phyloP scores from a whole-genome alignment of 371 early-diverging fungal species.

The Mucor circinelloides region DNA sequence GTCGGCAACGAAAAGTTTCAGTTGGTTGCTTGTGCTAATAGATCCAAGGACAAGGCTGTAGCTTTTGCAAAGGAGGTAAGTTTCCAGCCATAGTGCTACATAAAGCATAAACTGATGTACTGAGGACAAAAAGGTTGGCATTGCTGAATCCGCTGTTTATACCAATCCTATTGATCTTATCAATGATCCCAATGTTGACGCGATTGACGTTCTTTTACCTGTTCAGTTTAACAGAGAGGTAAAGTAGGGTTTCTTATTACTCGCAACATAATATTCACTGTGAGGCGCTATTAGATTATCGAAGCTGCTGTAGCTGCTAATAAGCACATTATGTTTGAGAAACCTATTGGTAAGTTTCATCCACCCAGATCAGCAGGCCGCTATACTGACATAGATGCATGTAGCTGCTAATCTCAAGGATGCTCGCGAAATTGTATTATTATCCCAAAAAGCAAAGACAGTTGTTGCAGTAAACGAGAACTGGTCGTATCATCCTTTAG shows the following conservation, averaged over 20 bases:
- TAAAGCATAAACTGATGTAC: not conserved
- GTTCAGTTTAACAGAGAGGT: slow-evolving; percentile 52
- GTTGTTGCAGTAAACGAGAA: slow-evolving; percentile 52
- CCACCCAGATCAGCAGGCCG: not conserved
- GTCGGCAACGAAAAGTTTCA: slow-evolving; percentile 44
- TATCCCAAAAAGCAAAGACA: slow-evolving; percentile 35
- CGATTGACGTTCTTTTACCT: slow-evolving; percentile 40
- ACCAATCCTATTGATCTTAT: slow-evolving; percentile 42
- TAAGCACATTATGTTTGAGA: slow-evolving; percentile 53
- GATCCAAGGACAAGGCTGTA: slow-evolving; percentile 51
- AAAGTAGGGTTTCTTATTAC: not conserved
- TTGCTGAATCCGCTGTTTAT: slow-evolving; percentile 45
- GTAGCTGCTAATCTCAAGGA: slow-evolving; percentile 46
- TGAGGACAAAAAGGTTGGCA: slow-evolving; percentile 35
- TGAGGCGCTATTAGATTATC: slow-evolving; percentile 25
- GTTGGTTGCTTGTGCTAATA: slow-evolving; percentile 52
- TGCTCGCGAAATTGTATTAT: slow-evolving; percentile 44
- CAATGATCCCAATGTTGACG: slow-evolving; percentile 45
- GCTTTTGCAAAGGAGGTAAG: slow-evolving; percentile 50
- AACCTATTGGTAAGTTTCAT: slow-evolving; percentile 45
- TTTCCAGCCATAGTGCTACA: not conserved
- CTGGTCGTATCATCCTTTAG: slow-evolving; percentile 46
- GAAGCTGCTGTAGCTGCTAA: slow-evolving; percentile 47
- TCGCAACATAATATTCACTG: not conserved
- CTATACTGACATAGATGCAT: not conserved